These are phyloP conservation scores for Yamadazyma tumulicola DNA, from an alignment of 805 yeast species.

Conservation along the genomic window DNA sequence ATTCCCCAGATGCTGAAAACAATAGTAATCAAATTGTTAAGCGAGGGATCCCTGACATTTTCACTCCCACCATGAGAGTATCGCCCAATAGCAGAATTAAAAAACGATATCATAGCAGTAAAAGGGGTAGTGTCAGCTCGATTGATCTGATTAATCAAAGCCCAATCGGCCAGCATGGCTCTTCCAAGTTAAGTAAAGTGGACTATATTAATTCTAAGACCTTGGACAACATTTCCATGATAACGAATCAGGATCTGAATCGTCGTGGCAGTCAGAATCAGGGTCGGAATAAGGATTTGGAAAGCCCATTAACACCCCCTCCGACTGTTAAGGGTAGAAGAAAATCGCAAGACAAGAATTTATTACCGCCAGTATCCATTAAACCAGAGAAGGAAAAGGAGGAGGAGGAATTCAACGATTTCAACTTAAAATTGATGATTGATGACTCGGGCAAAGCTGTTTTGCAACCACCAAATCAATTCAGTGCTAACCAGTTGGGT, in stretches of 20 bases:
- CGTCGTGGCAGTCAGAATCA: conserved; percentile 1
- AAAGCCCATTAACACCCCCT: conserved; percentile 11
- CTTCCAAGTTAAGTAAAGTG: conserved; percentile 9
- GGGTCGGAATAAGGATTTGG: no score
- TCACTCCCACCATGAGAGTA: conserved; percentile 43
- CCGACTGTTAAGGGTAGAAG: conserved; percentile 9
- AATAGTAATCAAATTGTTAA: conserved; percentile 35
- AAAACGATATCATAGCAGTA: conserved; percentile 6
- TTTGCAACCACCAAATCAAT: conserved; percentile 13
- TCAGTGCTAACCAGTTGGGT: no score
- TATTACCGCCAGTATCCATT: conserved; percentile 13
- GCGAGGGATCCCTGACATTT: conserved; percentile 41
- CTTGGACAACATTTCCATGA: conserved; percentile 30
- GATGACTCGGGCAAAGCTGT: conserved; percentile 42
- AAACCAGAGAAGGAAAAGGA: conserved; percentile 9
- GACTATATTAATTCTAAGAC: conserved; percentile 29
- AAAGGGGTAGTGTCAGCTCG: conserved; percentile 7
- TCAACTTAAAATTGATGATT: conserved; percentile 33
- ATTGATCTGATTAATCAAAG: conserved; percentile 10
- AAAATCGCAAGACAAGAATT: conserved; percentile 5
- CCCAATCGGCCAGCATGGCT: conserved; percentile 6
- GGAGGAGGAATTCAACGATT: conserved; percentile 16
- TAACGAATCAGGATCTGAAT: conserved; percentile 15
- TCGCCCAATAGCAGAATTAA: conserved; percentile 8
- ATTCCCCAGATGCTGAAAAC: conserved; percentile 38